Evolutionary conservation across 1,284 basidiomycete species (phyloP), one percentile per base, ranked within the genome.

Genomic region (Wallemia ichthyophaga): DNA sequence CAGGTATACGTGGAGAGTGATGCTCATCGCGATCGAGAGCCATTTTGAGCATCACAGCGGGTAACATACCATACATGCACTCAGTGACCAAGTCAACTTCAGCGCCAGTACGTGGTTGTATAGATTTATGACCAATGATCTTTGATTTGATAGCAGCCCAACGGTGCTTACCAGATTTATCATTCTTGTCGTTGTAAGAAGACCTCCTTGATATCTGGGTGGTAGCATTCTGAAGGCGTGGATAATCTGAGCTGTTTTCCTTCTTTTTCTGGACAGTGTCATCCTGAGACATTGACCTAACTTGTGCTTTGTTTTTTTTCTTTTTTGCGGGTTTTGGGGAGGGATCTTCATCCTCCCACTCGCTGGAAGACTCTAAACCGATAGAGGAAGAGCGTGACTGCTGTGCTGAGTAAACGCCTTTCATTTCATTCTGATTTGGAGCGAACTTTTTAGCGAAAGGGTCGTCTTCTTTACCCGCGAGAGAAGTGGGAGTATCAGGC

Each of bases 1-100:
- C 74, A 0, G 91, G 91, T 2, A 96, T 78, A 27, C 88, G 80
- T 33, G 85, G 76, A 61, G 82, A 76, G 7, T 76, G 81, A 64
- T 83, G 80, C 71, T 96, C 91, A 68, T 95, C 91, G 28, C 84
- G 78, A 66, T 95, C 89, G 60, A 96, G 78, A 78, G 84, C 87
- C 64, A 95, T 78, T 58, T 83, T 81, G 58, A 92, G 71, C 74
- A 92, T 83, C 62, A 89, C 74, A 3, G 81, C 79, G 0, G 83
- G 82, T 13, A 92, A 75, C 55, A 56, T 56, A 9, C 55, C 55
- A 21, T 27, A 25, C 55, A 56, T 56, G 25, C 55, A 56, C n/a
- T 56, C 55, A 25, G 24, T 25, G 2, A 56, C 55, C 5, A 56
- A 24, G n/a, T 56, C 55, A 17, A 56, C 55, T 25, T 25, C 55